A percentile compares a stretch with the other conserved stretches of the same genome.
phyloP scores from a whole-genome alignment of 805 yeast species.

The Metschnikowia picachoensis region DNA sequence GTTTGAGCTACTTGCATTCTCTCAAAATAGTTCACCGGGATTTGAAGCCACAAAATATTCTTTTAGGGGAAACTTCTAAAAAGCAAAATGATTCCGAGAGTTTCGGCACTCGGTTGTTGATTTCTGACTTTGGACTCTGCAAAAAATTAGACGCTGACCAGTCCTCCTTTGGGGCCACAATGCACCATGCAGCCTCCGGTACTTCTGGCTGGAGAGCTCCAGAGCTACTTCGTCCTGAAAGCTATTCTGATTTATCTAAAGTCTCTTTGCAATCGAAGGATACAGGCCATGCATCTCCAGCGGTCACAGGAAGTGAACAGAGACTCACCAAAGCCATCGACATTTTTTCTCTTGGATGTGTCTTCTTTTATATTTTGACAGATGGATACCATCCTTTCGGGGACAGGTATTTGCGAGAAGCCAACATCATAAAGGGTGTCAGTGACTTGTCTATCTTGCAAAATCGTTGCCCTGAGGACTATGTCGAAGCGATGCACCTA shows the following conservation, averaged over 20 bases:
- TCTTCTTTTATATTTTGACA: slow-evolving; percentile 79
- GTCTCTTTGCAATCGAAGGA: slow-evolving; percentile 25
- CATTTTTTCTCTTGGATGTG: slow-evolving; percentile 92
- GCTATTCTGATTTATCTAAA: slow-evolving; percentile 37
- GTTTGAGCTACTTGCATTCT: slow-evolving; percentile 82
- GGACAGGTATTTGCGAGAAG: slow-evolving; percentile 82
- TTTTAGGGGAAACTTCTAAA: slow-evolving; percentile 61
- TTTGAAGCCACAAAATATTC: slow-evolving; percentile 88
- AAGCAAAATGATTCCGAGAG: slow-evolving; percentile 9
- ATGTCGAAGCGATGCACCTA: slow-evolving; percentile 67
- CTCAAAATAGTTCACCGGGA: slow-evolving; percentile 93
- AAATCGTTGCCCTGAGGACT: slow-evolving; percentile 37
- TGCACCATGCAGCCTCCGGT: slow-evolving; percentile 85
- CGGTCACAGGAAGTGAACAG: slow-evolving; percentile 39
- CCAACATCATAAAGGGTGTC: slow-evolving; percentile 72
- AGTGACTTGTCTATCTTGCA: slow-evolving; percentile 49
- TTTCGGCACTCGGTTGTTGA: slow-evolving; percentile 55
- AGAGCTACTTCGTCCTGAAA: slow-evolving; percentile 54
- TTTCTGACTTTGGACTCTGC: slow-evolving; percentile 95
- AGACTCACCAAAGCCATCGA: slow-evolving; percentile 87
- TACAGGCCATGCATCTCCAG: slow-evolving; percentile 1
- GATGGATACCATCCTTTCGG: slow-evolving; percentile 94
- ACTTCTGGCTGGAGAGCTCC: slow-evolving; percentile 99
- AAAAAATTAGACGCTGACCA: slow-evolving; percentile 89
- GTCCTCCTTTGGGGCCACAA: slow-evolving; percentile 88